Evolutionary conservation across 208 protist genomes (phyloP).

Genomic region (Crithidia sp.): DNA sequence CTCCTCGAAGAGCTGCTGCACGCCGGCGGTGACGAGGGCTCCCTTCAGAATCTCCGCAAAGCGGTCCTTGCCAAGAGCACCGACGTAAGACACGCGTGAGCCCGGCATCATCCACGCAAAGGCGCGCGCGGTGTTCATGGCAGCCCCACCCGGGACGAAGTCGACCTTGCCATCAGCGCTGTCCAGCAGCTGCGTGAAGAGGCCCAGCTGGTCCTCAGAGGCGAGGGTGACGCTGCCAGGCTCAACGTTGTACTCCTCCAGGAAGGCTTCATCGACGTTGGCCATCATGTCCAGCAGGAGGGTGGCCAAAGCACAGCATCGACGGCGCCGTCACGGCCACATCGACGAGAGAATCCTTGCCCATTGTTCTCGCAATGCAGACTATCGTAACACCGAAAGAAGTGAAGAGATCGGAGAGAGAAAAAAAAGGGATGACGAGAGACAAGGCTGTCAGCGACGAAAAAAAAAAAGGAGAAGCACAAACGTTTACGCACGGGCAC

Average conservation of each 20-base stretch:
- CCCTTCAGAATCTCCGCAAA: constrained; percentile 80
- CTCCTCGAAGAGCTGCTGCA: constrained; percentile 77
- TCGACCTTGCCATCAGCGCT: constrained; percentile 62
- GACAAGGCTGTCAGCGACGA: neutral
- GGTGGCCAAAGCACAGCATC: constrained; percentile 90
- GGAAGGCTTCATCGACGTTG: constrained; percentile 75
- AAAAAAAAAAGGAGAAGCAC: constrained; percentile 1
- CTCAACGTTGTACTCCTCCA: constrained; percentile 84
- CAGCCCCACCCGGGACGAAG: constrained; percentile 96
- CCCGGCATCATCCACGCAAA: constrained; percentile 77
- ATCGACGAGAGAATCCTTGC: constrained; percentile 5
- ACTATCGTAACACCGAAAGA: neutral
- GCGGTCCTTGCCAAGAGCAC: constrained; percentile 94
- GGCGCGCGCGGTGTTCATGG: constrained; percentile 96
- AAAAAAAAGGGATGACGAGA: neutral
- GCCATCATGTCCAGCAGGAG: constrained; percentile 97
- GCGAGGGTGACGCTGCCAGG: constrained; percentile 92
- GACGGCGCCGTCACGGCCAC: constrained; percentile 1
- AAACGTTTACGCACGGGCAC: too few relatives aligned
- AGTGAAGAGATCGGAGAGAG: neutral
- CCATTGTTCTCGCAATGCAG: constrained; percentile 7
- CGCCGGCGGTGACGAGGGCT: constrained; percentile 68
- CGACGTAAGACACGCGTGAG: constrained; percentile 66
- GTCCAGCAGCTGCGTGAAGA: constrained; percentile 85
- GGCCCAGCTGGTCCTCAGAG: constrained; percentile 87